phyloP scores from a whole-genome alignment of 1,284 basidiomycete genomes.

The Gomphus bonarii region DNA sequence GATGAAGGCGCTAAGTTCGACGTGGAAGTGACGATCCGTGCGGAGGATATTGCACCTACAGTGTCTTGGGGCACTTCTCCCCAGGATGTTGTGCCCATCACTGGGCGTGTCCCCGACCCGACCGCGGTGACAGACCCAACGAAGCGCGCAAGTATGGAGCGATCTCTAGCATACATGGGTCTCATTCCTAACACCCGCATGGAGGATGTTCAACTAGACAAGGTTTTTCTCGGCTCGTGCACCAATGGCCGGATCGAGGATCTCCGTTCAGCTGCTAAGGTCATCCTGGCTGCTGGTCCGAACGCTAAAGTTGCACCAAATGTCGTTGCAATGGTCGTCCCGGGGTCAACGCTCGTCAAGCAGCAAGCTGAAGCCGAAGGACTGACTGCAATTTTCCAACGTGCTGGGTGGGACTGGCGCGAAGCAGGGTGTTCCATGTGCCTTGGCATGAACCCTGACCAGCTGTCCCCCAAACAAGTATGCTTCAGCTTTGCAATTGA shows the following conservation, averaged over 20 bases:
- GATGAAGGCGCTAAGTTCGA: slow-evolving; percentile 90
- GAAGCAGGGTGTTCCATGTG: slow-evolving; percentile 99
- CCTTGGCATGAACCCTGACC: slow-evolving; percentile 96
- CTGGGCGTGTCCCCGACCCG: slow-evolving; percentile 79
- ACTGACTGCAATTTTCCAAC: slow-evolving; percentile 83
- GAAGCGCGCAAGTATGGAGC: slow-evolving; percentile 67
- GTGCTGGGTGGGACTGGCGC: slow-evolving; percentile 95
- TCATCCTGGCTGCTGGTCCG: slow-evolving; percentile 69
- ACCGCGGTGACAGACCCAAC: slow-evolving; percentile 48
- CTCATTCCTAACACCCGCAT: slow-evolving; percentile 75
- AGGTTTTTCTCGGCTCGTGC: slow-evolving; percentile 95
- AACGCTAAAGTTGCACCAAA: slow-evolving; percentile 71
- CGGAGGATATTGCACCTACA: slow-evolving; percentile 87
- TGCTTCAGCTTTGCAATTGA: neutral
- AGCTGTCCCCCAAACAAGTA: slow-evolving; percentile 71
- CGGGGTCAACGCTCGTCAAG: slow-evolving; percentile 90
- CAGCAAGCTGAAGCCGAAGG: slow-evolving; percentile 93
- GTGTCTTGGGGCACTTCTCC: slow-evolving; percentile 97
- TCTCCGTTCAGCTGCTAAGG: slow-evolving; percentile 79
- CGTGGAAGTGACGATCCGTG: slow-evolving; percentile 76
- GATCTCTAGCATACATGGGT: slow-evolving; percentile 89
- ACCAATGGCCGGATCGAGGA: slow-evolving; percentile 97
- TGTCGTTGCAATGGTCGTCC: slow-evolving; percentile 91
- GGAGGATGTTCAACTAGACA: slow-evolving; percentile 82
- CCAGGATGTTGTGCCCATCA: slow-evolving; percentile 87